Base-by-base conservation (phyloP, 345 rosid species). In the Geranium brycei region DNA sequence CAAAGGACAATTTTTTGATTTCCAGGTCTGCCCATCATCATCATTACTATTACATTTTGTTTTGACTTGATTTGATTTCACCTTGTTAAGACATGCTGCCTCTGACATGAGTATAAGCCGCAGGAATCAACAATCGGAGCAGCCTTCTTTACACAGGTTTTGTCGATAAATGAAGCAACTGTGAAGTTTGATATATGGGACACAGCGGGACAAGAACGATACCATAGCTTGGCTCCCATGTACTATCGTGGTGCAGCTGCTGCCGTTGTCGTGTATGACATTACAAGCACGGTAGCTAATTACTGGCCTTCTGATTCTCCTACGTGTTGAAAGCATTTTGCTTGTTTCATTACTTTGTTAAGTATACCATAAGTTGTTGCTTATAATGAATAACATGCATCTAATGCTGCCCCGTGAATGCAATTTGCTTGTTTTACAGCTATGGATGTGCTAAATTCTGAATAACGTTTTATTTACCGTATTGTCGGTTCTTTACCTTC, bases 171-270 rank as follows among this genome's bases (percentile, higher is more conserved):
- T 56, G 88, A 85, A 68, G 84, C 78, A 15, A 82, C 87, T 18
- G 62, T 87, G 60, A 87, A 87, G 70, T 88, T 88, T 73, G 95
- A 88, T 63, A 80, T 85, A 76, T 88, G 95, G 91, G 91, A 88
- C 72, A 85, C 89, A 0, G 91, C 95, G 17, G 95, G 91, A 40
- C 95, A 88, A 76, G 95, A 88, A 69, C 69, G 95, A 41, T 88
- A 88, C 72, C 86, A 85, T 69, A 85, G 95, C 74, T 79, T 88
- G 79, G 91, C 95, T 70, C 95, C 95, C 1, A 85, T 88, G 89
- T 88, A 88, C 71, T 88, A 85, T 58, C 89, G 91, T 0, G 91
- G 95, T 38, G 91, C 95, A 19, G 89, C 95, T 19, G 91, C 86
- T 28, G 95, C 95, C 68, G 85, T 85, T 58, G 91, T 85, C 72